A percentile compares a stretch with the other conserved stretches of the same genome.
Evolutionary conservation across 805 yeast genomes (phyloP).

Genomic region (Metschnikowia gelsemii): DNA sequence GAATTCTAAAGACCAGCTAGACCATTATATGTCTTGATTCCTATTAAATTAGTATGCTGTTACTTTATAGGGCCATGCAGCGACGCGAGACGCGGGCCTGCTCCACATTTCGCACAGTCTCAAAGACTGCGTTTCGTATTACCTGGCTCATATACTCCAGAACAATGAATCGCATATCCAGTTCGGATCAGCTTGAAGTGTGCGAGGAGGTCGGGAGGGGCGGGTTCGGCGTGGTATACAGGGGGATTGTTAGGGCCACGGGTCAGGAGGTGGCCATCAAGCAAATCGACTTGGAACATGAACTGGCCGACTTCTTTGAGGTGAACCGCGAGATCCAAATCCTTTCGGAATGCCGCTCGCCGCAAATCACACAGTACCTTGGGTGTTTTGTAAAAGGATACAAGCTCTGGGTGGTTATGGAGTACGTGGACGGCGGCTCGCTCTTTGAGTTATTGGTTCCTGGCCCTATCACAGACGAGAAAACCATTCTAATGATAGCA

Average conservation of each 20-base stretch:
- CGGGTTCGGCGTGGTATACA: conserved; percentile 74
- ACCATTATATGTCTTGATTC: no score
- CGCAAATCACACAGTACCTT: conserved; percentile 62
- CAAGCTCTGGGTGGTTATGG: conserved; percentile 81
- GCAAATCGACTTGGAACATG: conserved; percentile 71
- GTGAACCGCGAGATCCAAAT: conserved; percentile 71
- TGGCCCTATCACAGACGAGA: conserved; percentile 56
- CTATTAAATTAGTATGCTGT: no score
- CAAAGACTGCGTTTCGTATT: not conserved
- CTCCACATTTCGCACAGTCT: conserved; percentile 12
- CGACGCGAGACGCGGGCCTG: not conserved
- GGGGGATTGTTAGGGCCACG: conserved; percentile 51
- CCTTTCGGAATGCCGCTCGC: conserved; percentile 61
- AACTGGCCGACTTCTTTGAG: conserved; percentile 61
- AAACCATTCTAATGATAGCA: conserved; percentile 50
- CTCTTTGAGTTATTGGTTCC: conserved; percentile 62
- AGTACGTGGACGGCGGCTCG: conserved; percentile 76
- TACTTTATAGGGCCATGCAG: not conserved
- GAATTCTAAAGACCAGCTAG: no score
- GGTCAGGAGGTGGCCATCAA: conserved; percentile 54
- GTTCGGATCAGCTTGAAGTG: conserved; percentile 42
- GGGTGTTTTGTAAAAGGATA: conserved; percentile 71
- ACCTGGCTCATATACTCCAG: not conserved
- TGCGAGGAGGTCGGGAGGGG: conserved; percentile 69
- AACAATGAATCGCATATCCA: conserved; percentile 21